A percentile compares a stretch with the other conserved stretches of the same genome.
These are phyloP conservation scores for Lecanicillium sp. DNA, from an alignment of 2,329 filamentous ascomycete genomes.

Conservation along the genomic window DNA sequence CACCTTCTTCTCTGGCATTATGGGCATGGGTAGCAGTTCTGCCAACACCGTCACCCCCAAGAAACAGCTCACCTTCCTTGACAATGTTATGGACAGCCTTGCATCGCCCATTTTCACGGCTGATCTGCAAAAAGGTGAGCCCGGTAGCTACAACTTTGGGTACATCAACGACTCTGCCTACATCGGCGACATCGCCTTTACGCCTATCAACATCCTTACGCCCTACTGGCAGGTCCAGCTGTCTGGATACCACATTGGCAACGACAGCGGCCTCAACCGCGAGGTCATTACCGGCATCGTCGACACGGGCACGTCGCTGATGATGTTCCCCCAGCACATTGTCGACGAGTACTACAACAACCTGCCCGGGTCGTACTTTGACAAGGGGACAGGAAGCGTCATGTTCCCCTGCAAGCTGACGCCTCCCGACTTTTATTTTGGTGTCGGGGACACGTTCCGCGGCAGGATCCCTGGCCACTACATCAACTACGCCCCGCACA, in stretches of 20 bases:
- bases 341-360: slow-evolving; percentile 54
- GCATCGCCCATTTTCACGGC: slow-evolving; percentile 31
- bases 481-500: slow-evolving; percentile 31
- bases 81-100: slow-evolving; percentile 28
- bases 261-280: slow-evolving; percentile 12
- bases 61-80: slow-evolving; percentile 28
- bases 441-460: slow-evolving; percentile 26
- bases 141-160: slow-evolving; percentile 36
- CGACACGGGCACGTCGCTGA: slow-evolving; percentile 65
- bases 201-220: slow-evolving; percentile 41
- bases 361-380: slow-evolving; percentile 44
- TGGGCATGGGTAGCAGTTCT: slow-evolving; percentile 28
- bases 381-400: slow-evolving; percentile 45
- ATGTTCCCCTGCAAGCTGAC: slow-evolving; percentile 48
- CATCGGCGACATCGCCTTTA: slow-evolving; percentile 51
- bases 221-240: slow-evolving; percentile 59
- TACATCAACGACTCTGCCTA: slow-evolving; percentile 52
- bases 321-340: slow-evolving; percentile 50
- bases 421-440: slow-evolving; percentile 39
- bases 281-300: slow-evolving; percentile 49
- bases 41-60: slow-evolving; percentile 30
- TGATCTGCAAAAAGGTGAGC: slow-evolving; percentile 26
- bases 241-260: slow-evolving; percentile 49
- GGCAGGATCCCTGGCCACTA: slow-evolving; percentile 31
- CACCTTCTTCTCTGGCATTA: slow-evolving; percentile 29